A percentile compares a stretch with the other conserved stretches of the same genome.
phyloP scores from a whole-genome alignment of 331 rosid genomes.

The Erythrophleum ivorense region DNA sequence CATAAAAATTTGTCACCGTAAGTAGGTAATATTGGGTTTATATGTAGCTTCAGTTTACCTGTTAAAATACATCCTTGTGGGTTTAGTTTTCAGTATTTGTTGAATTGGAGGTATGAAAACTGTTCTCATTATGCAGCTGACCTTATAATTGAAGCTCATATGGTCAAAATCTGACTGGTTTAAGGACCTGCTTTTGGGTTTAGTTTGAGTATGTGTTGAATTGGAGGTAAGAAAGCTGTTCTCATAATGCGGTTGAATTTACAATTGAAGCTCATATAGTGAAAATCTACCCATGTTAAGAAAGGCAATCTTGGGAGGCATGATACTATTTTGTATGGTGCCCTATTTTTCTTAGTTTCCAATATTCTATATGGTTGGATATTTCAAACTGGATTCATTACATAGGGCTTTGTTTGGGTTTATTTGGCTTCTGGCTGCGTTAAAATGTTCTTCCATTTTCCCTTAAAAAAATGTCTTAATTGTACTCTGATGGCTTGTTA shows the following conservation, averaged over 20 bases:
- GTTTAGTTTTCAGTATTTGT: slow-evolving; percentile 22
- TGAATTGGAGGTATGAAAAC: slow-evolving; percentile 22
- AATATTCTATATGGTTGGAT: neutral
- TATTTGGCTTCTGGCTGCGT: neutral
- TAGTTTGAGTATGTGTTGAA: too few relatives aligned
- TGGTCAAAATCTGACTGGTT: neutral
- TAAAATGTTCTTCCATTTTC: neutral
- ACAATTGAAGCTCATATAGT: slow-evolving; percentile 28
- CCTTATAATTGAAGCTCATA: neutral
- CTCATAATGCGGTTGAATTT: slow-evolving; percentile 18
- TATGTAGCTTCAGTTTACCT: slow-evolving; percentile 4
- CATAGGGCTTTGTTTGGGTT: slow-evolving; percentile 9
- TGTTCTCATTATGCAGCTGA: neutral
- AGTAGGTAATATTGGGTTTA: slow-evolving; percentile 21
- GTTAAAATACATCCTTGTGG: slow-evolving; percentile 26
- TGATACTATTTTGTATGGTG: neutral
- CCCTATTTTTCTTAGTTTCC: neutral
- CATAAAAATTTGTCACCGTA: neutral
- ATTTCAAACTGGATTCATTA: neutral
- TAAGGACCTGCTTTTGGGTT: neutral
- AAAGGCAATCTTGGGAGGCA: slow-evolving; percentile 17
- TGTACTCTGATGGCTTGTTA: neutral
- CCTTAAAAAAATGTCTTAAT: neutral
- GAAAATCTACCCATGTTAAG: neutral
- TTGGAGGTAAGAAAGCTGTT: slow-evolving; percentile 8